Conservation (phyloP, 129 eudicot species). For the Solidago caesia region DNA sequence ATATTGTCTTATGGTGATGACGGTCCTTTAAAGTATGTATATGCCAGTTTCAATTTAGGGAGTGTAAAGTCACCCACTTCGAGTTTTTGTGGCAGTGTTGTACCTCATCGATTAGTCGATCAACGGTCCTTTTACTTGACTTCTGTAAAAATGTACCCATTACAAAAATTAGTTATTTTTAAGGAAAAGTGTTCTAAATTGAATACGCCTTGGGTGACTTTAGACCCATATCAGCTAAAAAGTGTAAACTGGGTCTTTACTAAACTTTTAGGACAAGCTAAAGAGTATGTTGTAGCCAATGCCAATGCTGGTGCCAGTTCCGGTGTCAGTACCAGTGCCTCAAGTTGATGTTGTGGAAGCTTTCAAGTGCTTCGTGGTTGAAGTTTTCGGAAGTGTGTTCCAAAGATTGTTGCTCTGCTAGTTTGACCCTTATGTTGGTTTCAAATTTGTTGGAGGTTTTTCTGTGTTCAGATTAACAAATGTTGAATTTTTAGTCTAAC, state of each 20-base stretch:
- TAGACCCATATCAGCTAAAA: too few relatives aligned
- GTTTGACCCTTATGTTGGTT: conserved; percentile 5
- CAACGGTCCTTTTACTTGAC: too few relatives aligned
- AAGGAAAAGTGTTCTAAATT: neutral
- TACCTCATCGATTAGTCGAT: too few relatives aligned
- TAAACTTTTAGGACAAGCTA: neutral
- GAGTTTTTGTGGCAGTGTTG: too few relatives aligned
- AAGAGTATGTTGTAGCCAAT: neutral
- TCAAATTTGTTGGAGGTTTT: conserved; percentile 2
- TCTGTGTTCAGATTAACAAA: conserved; percentile 7
- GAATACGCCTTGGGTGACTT: neutral
- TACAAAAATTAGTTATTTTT: neutral
- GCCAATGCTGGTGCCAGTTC: neutral
- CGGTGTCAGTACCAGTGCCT: neutral
- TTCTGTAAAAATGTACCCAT: neutral
- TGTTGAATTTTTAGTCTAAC: conserved; percentile 10
- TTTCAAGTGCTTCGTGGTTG: neutral
- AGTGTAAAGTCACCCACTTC: too few relatives aligned
- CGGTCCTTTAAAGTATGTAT: too few relatives aligned
- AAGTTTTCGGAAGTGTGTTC: neutral
- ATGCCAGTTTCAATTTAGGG: too few relatives aligned
- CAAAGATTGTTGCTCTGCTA: conserved; percentile 7
- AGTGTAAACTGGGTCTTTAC: neutral
- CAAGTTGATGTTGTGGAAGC: neutral
- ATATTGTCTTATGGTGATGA: too few relatives aligned